Base-by-base conservation (phyloP, 1,284 basidiomycete species). In the Ustilago lituana region DNA sequence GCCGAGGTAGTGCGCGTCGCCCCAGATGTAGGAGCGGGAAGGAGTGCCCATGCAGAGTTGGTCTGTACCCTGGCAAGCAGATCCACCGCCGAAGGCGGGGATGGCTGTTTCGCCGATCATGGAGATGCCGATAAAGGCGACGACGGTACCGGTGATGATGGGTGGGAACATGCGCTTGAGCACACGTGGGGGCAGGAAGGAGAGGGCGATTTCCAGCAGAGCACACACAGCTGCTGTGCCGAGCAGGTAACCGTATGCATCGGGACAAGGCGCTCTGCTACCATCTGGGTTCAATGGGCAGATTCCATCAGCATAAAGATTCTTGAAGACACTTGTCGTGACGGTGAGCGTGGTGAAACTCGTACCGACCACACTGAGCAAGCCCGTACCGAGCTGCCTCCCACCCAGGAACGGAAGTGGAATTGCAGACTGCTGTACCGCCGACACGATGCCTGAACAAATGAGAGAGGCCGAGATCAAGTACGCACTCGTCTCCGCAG, bases 321-420 rank as follows among this genome's bases (percentile, higher is more conserved):
- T 86, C 64, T 88, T 81, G 76, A 89, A 89, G 48, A 90, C 87
- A 31, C 38, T 50, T 1, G 87, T 86, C 1, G 89, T 90, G 2
- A 90, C 91, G 40, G 88, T 89, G 14, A 93, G 84, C 0, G 90
- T 92, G 7, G 91, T 87, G 77, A 93, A 93, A 75, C 88, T 90
- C 0, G 91, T 93, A 9, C 91, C 91, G n/a, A 93, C 91, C 2
- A 93, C 91, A 5, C 88, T 89, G 50, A 93, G 85, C 19, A 93
- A 82, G 0, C 92, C 92, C 7, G 90, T 91, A 4, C 90, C 90
- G 31, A 91, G 84, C 51, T 88, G 88, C 67, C 89, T 89, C 5
- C 86, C 84, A 11, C 62, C 62, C 2, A 59, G 36, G 20, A 84
- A 82, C 63, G 87, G 89, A 1, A 92, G 83, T 43, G 83, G 86